A percentile compares a stretch with the other conserved stretches of the same genome.
Evolutionary conservation across 106 monocot species (phyloP).

Genomic region (Apostasia shenzhenica): DNA sequence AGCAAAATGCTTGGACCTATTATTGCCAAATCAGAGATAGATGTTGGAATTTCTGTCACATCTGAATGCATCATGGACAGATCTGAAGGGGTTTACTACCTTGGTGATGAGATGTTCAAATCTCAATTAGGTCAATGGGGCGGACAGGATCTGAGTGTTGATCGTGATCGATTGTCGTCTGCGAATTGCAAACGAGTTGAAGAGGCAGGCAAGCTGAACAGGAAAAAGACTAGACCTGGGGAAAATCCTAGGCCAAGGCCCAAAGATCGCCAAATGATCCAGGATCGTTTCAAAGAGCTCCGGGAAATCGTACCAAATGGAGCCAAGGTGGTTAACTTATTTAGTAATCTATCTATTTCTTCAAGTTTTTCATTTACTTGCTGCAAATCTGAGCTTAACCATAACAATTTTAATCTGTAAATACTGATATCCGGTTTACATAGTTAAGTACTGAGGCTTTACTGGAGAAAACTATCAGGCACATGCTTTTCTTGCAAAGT

Average conservation of each 20-base stretch:
- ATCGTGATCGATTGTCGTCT: constrained; percentile 26
- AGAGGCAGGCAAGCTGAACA: constrained; percentile 43
- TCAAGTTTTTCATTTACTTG: background rate
- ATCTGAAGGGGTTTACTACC: constrained; percentile 23
- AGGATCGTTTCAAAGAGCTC: constrained; percentile 90
- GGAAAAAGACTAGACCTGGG: constrained; percentile 71
- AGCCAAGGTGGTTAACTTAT: constrained; percentile 52
- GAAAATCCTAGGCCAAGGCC: constrained; percentile 83
- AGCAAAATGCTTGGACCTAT: constrained; percentile 14
- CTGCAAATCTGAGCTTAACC: background rate
- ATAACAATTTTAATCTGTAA: background rate
- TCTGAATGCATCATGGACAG: constrained; percentile 35
- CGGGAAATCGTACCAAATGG: constrained; percentile 95
- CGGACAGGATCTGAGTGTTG: constrained; percentile 42
- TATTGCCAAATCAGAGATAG: constrained; percentile 18
- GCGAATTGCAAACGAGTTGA: constrained; percentile 35
- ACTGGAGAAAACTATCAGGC: constrained; percentile 63
- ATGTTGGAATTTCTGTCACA: constrained; percentile 19
- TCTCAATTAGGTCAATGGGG: constrained; percentile 62
- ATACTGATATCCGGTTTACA: background rate
- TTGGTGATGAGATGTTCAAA: constrained; percentile 30
- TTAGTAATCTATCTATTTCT: background rate
- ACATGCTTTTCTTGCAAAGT: constrained; percentile 70
- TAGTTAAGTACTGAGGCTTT: constrained; percentile 71
- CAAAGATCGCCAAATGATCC: constrained; percentile 94